A percentile compares a stretch with the other conserved stretches of the same genome.
Evolutionary conservation across 306 rosid species (phyloP).

Genomic region (cucumber (Cucumis sativus)): Cucumber_9930_V3 NC_026660.2:30568001-30568500

Average conservation of each 20-base stretch:
- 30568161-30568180: conserved; percentile 18
- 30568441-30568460: conserved; percentile 33
- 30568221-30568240: conserved; percentile 56
- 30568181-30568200: conserved; percentile 22
- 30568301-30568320: conserved; percentile 50
- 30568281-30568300: conserved; percentile 53
- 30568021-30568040: conserved; percentile 29
- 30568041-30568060: conserved; percentile 28
- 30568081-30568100: conserved; percentile 48
- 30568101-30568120: conserved; percentile 46
- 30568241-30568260: conserved; percentile 49
- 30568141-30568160: conserved; percentile 36
- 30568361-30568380: conserved; percentile 62
- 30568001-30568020: conserved; percentile 25
- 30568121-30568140: conserved; percentile 37
- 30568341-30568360: conserved; percentile 13
- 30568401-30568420: conserved; percentile 38
- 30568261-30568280: conserved; percentile 37
- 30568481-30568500: conserved; percentile 71
- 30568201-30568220: conserved; percentile 30
- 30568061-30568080: conserved; percentile 56
- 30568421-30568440: conserved; percentile 27
- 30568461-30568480: conserved; percentile 42
- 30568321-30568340: conserved; percentile 28
- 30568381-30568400: conserved; percentile 25